Evolutionary conservation across 345 rosid genomes (phyloP).

Genomic region (Lepidium sativum): DNA sequence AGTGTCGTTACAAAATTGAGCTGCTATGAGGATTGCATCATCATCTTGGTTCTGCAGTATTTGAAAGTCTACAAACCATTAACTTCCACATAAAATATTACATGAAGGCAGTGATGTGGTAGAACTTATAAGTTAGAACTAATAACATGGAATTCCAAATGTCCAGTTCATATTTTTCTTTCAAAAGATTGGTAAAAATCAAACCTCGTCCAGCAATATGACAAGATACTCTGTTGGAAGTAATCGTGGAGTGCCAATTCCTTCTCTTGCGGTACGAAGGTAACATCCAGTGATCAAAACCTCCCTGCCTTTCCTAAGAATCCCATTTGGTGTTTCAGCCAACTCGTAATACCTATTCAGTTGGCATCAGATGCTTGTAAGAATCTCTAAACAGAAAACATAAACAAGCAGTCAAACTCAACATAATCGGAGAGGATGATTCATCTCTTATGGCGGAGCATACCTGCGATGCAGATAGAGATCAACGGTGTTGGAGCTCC

Average conservation of each 20-base stretch:
- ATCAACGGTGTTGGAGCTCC: slow-evolving; percentile 95
- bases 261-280: slow-evolving; percentile 89
- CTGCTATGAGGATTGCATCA: slow-evolving; percentile 72
- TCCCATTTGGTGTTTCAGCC: slow-evolving; percentile 64
- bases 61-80: slow-evolving; percentile 4
- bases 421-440: background rate
- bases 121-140: background rate
- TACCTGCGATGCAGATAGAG: slow-evolving; percentile 89
- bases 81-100: background rate
- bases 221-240: slow-evolving; percentile 94
- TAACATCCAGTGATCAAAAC: slow-evolving; percentile 81
- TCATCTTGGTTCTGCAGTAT: slow-evolving; percentile 70
- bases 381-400: background rate
- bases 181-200: background rate
- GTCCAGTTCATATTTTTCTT: background rate
- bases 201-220: slow-evolving; percentile 80
- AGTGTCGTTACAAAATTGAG: slow-evolving; percentile 78
- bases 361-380: slow-evolving; percentile 8
- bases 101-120: background rate
- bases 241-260: slow-evolving; percentile 67
- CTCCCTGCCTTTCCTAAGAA: slow-evolving; percentile 81
- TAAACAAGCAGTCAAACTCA: background rate
- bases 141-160: slow-evolving; percentile 2
- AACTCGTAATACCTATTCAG: slow-evolving; percentile 65
- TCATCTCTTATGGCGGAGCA: background rate